These are phyloP conservation scores for Salix viminalis DNA, from an alignment of 345 rosid genomes.

Conservation along the genomic window DNA sequence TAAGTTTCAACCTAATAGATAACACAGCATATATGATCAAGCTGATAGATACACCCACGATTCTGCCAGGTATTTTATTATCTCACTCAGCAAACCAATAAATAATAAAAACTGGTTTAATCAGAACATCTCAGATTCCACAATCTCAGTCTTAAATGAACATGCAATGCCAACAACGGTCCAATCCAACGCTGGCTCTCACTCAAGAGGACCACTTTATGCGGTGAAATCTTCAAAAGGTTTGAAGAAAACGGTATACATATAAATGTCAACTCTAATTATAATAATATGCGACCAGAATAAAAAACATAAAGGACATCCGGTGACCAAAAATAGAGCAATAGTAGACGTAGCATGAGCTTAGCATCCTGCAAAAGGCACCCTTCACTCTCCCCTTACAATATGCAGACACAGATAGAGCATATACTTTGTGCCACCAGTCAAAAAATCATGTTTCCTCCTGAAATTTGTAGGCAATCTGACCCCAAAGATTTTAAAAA, in stretches of 20 bases:
- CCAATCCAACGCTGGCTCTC: conserved; percentile 6
- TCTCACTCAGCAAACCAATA: not conserved
- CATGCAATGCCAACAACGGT: conserved; percentile 5
- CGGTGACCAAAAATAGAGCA: conserved; percentile 4
- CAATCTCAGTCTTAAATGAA: conserved; percentile 10
- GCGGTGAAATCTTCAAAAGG: conserved; percentile 16
- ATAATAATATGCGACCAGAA: not conserved
- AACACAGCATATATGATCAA: not conserved
- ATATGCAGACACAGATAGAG: not conserved
- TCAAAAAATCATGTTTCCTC: not conserved
- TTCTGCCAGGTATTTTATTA: not conserved
- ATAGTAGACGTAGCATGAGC: conserved; percentile 4
- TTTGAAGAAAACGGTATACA: conserved; percentile 9
- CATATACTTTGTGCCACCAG: not conserved
- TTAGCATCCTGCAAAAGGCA: conserved; percentile 11
- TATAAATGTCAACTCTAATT: conserved; percentile 13
- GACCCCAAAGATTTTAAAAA: conserved; percentile 26
- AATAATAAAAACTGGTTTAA: not conserved
- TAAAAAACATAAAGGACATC: not conserved
- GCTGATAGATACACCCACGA: not conserved
- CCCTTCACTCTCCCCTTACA: not conserved
- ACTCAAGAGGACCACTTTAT: conserved; percentile 3
- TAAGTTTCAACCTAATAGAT: too few relatives aligned
- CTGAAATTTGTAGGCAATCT: not conserved
- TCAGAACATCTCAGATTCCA: not conserved